Evolutionary conservation across 768 basidiomycete species (phyloP), one percentile per base, ranked within the genome.

Genomic region (Tubosaeta brunneosetosa): DNA sequence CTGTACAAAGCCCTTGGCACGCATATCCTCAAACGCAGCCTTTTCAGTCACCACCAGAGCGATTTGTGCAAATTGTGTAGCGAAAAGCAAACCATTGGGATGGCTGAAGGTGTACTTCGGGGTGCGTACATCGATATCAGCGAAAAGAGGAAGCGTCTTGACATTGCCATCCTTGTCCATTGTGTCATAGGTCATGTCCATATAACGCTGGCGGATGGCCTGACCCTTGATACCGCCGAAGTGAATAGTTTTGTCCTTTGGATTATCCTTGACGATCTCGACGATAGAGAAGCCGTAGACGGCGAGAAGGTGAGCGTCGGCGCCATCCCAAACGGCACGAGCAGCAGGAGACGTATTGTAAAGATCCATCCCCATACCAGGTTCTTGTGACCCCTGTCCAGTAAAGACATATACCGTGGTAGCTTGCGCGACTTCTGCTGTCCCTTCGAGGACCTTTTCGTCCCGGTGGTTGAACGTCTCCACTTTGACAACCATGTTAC

Each of bases 191-290:
- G 90, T 88, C 89, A 99, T 97, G 61, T 94, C 94, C 92, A 98
- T 98, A 74, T 99, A 99, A n/a, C 97, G 85, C 63, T 94, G 90
- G 27, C 97, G 90, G 58, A 98, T 98, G 3, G 86, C 94, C 68
- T 98, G 95, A 37, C 97, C 97, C 74, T 97, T 97, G 71, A 98
- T 91, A 67, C 97, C 97, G 77, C 97, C 97, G 60, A 99, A 99
- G 71, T 99, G 95, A 61, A 99, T 87, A 0, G 94, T 99, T 77
- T 97, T 93, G 71, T 90, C 85, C 78, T 94, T 97, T 17, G 95
- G 94, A 69, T 98, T 97, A 69, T 94, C 88, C 75, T 94, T 95
- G 71, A 99, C 95, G 61, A 99, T 97, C 68, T 99, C 94, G 63
- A 97, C 77, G 67, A 99, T 98, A 5, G 95, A 97, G 77, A 99